These are phyloP conservation scores for Cyclotella distinguenda DNA, from an alignment of 108 stramenopile species.

Conservation along the genomic window DNA sequence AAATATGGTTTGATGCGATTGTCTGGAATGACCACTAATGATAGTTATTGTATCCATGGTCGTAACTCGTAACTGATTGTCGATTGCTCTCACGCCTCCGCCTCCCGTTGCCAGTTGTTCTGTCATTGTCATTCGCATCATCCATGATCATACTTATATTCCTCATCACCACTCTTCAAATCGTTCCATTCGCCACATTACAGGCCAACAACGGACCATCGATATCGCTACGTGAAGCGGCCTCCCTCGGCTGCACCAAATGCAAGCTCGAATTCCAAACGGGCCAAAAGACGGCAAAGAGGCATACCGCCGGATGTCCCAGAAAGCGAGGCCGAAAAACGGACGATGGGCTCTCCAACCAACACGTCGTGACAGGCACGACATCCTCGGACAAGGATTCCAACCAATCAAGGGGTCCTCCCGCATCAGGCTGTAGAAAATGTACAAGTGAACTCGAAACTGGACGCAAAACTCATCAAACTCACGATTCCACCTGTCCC, in stretches of 20 bases:
- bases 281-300: neutral
- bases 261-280: neutral
- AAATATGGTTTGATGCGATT: no score
- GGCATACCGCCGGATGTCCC: neutral
- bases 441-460: neutral
- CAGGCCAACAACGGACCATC: no score
- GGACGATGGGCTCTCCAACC: neutral
- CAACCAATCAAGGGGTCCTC: neutral
- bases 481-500: neutral
- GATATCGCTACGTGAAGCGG: no score
- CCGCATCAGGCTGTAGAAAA: neutral
- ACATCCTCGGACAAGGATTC: neutral
- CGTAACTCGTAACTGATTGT: no score
- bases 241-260: neutral
- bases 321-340: neutral
- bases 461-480: neutral
- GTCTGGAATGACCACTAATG: no score
- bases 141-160: no score
- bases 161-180: no score
- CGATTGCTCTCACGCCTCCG: no score
- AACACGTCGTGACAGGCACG: neutral
- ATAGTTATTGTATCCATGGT: no score
- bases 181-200: no score
- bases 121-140: no score
- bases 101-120: no score